Base-by-base conservation (phyloP, 2,329 filamentous ascomycete species). In the Diaporthe sp. region DNA sequence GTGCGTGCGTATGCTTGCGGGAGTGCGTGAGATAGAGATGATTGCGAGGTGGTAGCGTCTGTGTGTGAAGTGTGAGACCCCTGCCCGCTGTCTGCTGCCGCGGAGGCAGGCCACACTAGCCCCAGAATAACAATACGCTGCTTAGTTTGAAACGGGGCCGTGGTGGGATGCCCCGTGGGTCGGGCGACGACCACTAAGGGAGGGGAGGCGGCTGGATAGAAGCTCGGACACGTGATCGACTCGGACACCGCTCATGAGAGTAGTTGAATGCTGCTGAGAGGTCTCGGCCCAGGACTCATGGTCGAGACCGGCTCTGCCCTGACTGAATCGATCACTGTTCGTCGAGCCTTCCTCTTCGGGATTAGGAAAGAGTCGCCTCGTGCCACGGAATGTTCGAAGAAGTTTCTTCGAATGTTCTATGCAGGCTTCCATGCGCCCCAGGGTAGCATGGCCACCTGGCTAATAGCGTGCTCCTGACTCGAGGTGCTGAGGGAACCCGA, bases 381-480 rank as follows among this genome's bases (percentile, higher is more conserved):
- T 19, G 39, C 17, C 59, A 22, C 39, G 57, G 44, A 55, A 55
- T 34, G 31, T 65, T 61, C 65, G 34, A 59, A 74, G 67, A 74
- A 72, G 19, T 12, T 44, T 72, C 72, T 68, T 51, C 51, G 51
- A 72, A 74, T 39, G 55, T 72, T 73, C 70, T 31, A 25, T 69
- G 72, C 72, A 72, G 51, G 59, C 72, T 76, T 72, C 62, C 42
- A 74, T 76, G 75, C 75, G 58, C 72, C 28, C 17, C 28, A 37
- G 53, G 58, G 58, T 72, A 39, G 55, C 44, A 76, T 70, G 72
- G 34, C 49, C 39, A 73, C 58, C 49, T 39, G 61, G 49, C 51
- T 49, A 25, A 55, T 22, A 28, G 51, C 42, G 57, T 42, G 34
- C 22, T 68, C 51, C 67, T 72, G 62, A 72, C 74, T 76, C 75